Conservation (phyloP, 2,329 filamentous ascomycete genomes). For the Ceratocystis papillata region DNA sequence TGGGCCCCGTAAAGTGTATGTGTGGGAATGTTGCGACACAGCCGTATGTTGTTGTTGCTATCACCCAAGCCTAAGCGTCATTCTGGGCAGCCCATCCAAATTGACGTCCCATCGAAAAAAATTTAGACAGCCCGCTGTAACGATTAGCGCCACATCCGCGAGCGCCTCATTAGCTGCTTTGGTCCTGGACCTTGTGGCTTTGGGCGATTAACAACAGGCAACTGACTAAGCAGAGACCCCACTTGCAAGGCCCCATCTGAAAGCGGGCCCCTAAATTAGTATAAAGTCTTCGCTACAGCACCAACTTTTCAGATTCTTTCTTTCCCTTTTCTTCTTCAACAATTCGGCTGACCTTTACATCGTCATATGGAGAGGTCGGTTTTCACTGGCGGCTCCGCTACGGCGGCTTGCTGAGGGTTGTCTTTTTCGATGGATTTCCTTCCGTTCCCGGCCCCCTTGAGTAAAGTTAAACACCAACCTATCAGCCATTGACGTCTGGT, state of each 20-base stretch:
- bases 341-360: conserved; percentile 40
- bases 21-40: conserved; percentile 8
- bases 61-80: conserved; percentile 13
- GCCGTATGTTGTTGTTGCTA: conserved; percentile 10
- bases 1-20: background rate
- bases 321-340: conserved; percentile 35
- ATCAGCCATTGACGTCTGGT: conserved; percentile 36
- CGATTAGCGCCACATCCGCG: conserved; percentile 17
- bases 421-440: conserved; percentile 40
- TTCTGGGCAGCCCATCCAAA: background rate
- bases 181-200: background rate
- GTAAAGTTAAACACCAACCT: conserved; percentile 38
- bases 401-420: conserved; percentile 47
- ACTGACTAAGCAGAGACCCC: conserved; percentile 21
- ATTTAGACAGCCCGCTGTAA: conserved; percentile 15
- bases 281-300: conserved; percentile 23
- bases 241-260: conserved; percentile 6
- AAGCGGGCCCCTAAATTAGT: conserved; percentile 18
- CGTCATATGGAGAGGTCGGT: conserved; percentile 41
- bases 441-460: conserved; percentile 47
- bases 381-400: conserved; percentile 40
- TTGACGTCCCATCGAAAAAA: conserved; percentile 20
- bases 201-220: background rate
- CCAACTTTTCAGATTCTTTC: conserved; percentile 24
- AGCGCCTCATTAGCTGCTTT: conserved; percentile 10